Percentiles rank a stretch among this genome's conserved stretches.
These are phyloP conservation scores for Ottelia alismoides DNA, from an alignment of 106 monocot genomes.

Conservation along the genomic window DNA sequence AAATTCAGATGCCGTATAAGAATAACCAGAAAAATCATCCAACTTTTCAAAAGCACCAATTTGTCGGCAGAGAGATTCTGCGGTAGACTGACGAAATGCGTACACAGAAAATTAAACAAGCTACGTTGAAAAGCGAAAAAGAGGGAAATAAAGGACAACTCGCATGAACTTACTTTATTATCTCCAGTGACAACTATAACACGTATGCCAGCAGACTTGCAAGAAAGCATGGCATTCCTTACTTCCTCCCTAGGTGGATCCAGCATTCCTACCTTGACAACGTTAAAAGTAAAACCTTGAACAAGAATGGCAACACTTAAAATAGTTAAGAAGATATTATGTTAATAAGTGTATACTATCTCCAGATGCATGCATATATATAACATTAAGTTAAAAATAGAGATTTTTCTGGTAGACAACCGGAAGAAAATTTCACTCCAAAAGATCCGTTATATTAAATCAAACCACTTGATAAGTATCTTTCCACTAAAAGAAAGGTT, in stretches of 20 bases:
- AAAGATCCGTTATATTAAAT: too few relatives aligned
- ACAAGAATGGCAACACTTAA: background rate
- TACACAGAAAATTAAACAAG: background rate
- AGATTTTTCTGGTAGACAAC: too few relatives aligned
- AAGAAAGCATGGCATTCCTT: slow-evolving; percentile 78
- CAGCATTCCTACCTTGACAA: slow-evolving; percentile 88
- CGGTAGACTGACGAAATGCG: slow-evolving; percentile 56
- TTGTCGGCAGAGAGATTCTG: slow-evolving; percentile 88
- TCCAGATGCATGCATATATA: too few relatives aligned
- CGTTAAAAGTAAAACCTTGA: background rate
- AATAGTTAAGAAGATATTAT: too few relatives aligned
- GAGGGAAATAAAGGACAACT: background rate
- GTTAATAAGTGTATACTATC: too few relatives aligned
- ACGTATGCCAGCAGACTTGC: slow-evolving; percentile 96
- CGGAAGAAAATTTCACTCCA: too few relatives aligned
- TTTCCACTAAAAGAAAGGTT: too few relatives aligned
- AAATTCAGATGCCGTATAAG: slow-evolving; percentile 98
- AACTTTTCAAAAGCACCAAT: slow-evolving; percentile 93
- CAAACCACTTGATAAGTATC: too few relatives aligned
- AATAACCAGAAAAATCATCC: slow-evolving; percentile 74
- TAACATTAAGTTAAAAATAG: too few relatives aligned
- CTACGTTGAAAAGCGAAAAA: background rate
- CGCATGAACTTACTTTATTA: slow-evolving; percentile 73
- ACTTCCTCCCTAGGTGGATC: slow-evolving; percentile 99
- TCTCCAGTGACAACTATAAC: slow-evolving; percentile 99